These are phyloP conservation scores for Pelargonium myrrhifolium DNA, from an alignment of 441 rosid species.

Conservation along the genomic window DNA sequence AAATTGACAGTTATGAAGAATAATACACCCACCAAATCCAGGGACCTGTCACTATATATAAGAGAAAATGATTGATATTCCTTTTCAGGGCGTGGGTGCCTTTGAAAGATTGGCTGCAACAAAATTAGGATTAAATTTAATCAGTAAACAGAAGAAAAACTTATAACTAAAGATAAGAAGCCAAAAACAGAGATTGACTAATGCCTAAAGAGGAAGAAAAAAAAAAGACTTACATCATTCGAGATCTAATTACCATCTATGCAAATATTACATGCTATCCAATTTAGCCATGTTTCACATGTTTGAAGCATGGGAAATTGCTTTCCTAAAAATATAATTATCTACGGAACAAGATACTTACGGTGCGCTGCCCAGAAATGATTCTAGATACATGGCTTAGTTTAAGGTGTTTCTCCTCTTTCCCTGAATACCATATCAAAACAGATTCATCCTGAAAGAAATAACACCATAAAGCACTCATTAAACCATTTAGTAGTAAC, in stretches of 20 bases:
- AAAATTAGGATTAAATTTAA: constrained; percentile 14
- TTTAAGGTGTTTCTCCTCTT: constrained; percentile 86
- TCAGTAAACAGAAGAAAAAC: constrained; percentile 16
- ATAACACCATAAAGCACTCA: constrained; percentile 15
- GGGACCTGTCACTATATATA: constrained; percentile 73
- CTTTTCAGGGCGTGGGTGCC: constrained; percentile 95
- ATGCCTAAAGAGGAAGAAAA: background rate
- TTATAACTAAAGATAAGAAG: background rate
- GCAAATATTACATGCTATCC: background rate
- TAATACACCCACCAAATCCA: constrained; percentile 65
- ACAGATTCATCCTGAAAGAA: constrained; percentile 82
- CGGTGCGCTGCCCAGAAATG: constrained; percentile 95
- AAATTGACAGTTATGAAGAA: constrained; percentile 10
- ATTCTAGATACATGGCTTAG: constrained; percentile 87
- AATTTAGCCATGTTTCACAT: background rate
- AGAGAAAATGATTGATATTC: constrained; percentile 95
- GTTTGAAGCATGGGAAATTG: background rate
- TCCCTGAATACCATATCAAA: constrained; percentile 95
- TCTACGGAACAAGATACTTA: constrained; percentile 37
- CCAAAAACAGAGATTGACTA: background rate
- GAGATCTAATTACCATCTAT: background rate
- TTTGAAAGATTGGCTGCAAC: constrained; percentile 86
- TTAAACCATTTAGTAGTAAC: constrained; percentile 14
- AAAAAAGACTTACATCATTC: background rate
- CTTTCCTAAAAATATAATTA: background rate